A percentile compares a stretch with the other conserved stretches of the same genome.
phyloP scores from a whole-genome alignment of 495 filamentous ascomycete genomes.

The Hypoxylon crocopeplum region DNA sequence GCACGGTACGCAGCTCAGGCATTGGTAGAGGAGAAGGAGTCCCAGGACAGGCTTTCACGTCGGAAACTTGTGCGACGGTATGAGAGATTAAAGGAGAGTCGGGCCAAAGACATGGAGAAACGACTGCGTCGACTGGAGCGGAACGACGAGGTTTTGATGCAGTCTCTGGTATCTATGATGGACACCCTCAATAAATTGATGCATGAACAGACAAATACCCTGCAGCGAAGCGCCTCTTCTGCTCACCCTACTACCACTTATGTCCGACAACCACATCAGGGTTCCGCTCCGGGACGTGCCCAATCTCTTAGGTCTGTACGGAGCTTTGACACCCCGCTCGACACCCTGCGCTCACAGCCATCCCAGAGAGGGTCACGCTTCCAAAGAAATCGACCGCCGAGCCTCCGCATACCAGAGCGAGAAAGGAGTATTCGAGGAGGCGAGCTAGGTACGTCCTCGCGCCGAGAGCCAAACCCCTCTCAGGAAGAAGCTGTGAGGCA shows the following conservation, averaged over 20 bases:
- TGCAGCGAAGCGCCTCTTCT: constrained; percentile 6
- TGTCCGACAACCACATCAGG: not conserved
- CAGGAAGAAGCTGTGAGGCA: no score
- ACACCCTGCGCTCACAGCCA: not conserved
- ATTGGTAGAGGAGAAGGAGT: constrained; percentile 15
- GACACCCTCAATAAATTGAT: constrained; percentile 40
- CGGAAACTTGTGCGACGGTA: constrained; percentile 41
- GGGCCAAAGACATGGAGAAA: constrained; percentile 43
- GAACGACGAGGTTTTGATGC: constrained; percentile 42
- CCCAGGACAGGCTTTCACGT: constrained; percentile 25
- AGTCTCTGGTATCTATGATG: constrained; percentile 41
- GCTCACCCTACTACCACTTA: not conserved
- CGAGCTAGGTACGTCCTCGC: not conserved
- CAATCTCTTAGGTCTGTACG: constrained; percentile 13
- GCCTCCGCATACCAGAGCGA: not conserved
- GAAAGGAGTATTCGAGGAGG: not conserved
- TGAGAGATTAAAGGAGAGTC: constrained; percentile 41
- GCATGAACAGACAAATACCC: constrained; percentile 19
- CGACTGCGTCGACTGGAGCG: constrained; percentile 43
- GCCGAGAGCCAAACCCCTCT: no score
- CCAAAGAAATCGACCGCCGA: not conserved
- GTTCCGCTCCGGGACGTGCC: not conserved
- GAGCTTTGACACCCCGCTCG: constrained; percentile 2
- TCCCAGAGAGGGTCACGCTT: not conserved
- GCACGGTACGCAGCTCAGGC: constrained; percentile 20